Evolutionary conservation across 768 basidiomycete species (phyloP).

Genomic region (Coprinopsis marcescibilis): DNA sequence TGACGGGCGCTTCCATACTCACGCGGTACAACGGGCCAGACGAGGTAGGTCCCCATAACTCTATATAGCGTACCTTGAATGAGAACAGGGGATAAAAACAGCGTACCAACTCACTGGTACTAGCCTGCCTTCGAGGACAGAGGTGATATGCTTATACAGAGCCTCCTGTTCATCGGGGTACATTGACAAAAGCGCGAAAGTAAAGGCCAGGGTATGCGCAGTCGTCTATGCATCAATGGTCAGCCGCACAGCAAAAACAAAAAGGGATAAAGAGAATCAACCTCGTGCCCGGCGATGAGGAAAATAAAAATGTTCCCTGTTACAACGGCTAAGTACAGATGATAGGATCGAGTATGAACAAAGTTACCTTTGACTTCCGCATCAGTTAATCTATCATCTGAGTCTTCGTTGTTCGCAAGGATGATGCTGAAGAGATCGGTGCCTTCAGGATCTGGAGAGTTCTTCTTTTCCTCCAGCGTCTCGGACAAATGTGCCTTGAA

Average conservation of each 20-base stretch:
- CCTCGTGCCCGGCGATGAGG: constrained; percentile 54
- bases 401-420: constrained; percentile 39
- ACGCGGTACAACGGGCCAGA: neutral
- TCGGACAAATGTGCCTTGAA: constrained; percentile 37
- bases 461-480: constrained; percentile 40
- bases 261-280: constrained; percentile 13
- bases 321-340: neutral
- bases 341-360: neutral
- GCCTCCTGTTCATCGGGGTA: constrained; percentile 41
- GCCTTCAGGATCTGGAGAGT: constrained; percentile 30
- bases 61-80: neutral
- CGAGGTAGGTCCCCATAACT: neutral
- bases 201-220: constrained; percentile 34
- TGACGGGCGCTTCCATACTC: neutral
- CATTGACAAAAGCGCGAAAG: constrained; percentile 37
- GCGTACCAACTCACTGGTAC: constrained; percentile 19
- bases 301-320: constrained; percentile 39
- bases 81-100: neutral
- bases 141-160: constrained; percentile 31
- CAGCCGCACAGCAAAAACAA: neutral
- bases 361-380: constrained; percentile 31
- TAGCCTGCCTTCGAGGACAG: constrained; percentile 20
- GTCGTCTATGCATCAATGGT: constrained; percentile 24
- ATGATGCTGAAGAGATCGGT: constrained; percentile 47
- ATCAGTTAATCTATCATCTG: constrained; percentile 26